Evolutionary conservation across 2,329 filamentous ascomycete species (phyloP), one percentile per base, ranked within the genome.

Genomic region (Diaporthe nobilis): DNA sequence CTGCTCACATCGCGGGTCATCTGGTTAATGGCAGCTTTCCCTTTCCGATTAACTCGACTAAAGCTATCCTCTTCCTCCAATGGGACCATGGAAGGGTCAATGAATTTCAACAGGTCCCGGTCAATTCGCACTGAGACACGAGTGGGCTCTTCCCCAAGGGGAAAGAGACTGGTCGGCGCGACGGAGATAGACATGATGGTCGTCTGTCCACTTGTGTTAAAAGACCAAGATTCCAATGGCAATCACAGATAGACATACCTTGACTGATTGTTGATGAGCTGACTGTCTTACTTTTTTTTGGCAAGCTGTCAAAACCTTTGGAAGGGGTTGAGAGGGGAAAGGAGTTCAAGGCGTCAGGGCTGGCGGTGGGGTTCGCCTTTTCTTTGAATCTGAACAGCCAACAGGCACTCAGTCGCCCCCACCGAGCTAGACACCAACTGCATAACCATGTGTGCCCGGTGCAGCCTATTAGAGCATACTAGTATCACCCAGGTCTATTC

Each of bases 101-200:
- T 39, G 13, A 42, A 3, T 42, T 61, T 42, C 22, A 61, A 61
- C 10, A 61, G 58, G 22, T 61, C 58, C 58, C 34, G 58, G 13
- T 17, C 42, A 25, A 61, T 61, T n/a, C 58, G 58, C 34, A 61
- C 58, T 61, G 34, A 61, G 58, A 39, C 25, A 13, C 57, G 57
- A 42, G 57, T 61, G 3, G 34, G 57, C 34, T 42, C 57, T 25
- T 61, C 34, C 34, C 57, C 57, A 39, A 61, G 34, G 34, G 57
- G 57, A 42, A 61, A 39, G 25, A 61, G 57, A 61, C 57, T 39
- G 37, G 34, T 61, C 22, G 57, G 57, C 37, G 57, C 57, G 9
- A 61, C 57, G 12, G 34, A n/a, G 57, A 61, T 39, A 39, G 57
- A 10, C 57, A 61, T 31, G 17, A 61, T 42, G 1, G 12, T 25